Evolutionary conservation across 331 rosid species (phyloP).

Genomic region (Phaseolus coccineus): DNA sequence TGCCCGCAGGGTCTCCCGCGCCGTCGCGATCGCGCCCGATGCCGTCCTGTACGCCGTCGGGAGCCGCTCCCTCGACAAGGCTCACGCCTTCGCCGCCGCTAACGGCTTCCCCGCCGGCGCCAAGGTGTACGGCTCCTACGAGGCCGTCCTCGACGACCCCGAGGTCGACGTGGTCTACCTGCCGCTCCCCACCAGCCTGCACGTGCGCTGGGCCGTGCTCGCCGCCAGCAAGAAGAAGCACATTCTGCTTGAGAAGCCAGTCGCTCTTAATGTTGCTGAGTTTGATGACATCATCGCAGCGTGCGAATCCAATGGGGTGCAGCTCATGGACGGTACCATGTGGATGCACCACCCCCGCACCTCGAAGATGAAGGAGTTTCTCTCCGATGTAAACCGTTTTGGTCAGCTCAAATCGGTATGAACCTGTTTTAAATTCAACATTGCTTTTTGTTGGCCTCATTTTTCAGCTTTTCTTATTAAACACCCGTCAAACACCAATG

Average conservation of each 20-base stretch:
- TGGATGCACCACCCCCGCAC: conserved; percentile 96
- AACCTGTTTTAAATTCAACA: neutral
- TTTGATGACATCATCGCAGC: conserved; percentile 69
- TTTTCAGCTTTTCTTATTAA: neutral
- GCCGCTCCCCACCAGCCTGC: conserved; percentile 87
- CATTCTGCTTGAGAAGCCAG: conserved; percentile 83
- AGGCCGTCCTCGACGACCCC: conserved; percentile 69
- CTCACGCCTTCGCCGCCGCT: conserved; percentile 46
- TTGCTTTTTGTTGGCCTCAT: neutral
- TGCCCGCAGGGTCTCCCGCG: conserved; percentile 79
- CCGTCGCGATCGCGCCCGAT: conserved; percentile 61
- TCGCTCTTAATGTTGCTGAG: conserved; percentile 54
- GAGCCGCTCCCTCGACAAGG: conserved; percentile 55
- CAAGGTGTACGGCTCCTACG: conserved; percentile 71
- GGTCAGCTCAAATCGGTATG: conserved; percentile 52
- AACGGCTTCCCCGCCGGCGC: conserved; percentile 48
- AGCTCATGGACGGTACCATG: conserved; percentile 91
- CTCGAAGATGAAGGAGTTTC: conserved; percentile 55
- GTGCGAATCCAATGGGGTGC: conserved; percentile 75
- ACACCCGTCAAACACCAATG: too few relatives aligned
- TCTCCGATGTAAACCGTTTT: conserved; percentile 56
- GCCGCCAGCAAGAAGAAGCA: conserved; percentile 81
- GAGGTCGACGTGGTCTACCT: conserved; percentile 78
- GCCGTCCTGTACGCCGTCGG: conserved; percentile 54
- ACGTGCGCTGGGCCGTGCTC: conserved; percentile 69